phyloP scores from a whole-genome alignment of 2,329 filamentous ascomycete species.

The Ophiostoma sp. region DNA sequence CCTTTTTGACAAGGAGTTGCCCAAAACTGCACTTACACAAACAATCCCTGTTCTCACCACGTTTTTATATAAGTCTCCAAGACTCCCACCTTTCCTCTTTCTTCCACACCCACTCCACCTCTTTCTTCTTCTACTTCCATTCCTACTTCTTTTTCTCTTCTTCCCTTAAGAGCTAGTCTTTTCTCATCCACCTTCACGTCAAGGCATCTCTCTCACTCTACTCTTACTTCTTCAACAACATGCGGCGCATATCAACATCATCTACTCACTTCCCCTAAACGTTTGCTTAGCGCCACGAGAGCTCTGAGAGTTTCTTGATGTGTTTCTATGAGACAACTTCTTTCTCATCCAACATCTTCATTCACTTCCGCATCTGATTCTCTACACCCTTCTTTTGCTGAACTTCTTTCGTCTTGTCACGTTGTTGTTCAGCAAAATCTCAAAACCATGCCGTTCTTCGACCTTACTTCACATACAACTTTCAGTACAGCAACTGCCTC shows the following conservation, averaged over 20 bases:
- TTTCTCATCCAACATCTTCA: background rate
- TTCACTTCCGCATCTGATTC: background rate
- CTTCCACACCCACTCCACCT: background rate
- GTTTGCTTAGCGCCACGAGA: background rate
- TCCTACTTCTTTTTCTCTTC: conserved; percentile 5
- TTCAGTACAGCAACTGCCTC: conserved; percentile 9
- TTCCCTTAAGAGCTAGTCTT: conserved; percentile 8
- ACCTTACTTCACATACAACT: conserved; percentile 1
- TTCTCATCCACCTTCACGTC: background rate
- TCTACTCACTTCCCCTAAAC: conserved; percentile 10
- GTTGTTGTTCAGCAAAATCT: conserved; percentile 11
- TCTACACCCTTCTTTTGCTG: background rate
- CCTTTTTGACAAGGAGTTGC: conserved; percentile 2
- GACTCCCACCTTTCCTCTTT: conserved; percentile 14
- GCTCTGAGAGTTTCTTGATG: conserved; percentile 3
- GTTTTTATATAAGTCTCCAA: conserved; percentile 15
- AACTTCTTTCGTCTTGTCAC: background rate
- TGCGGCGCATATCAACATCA: conserved; percentile 22
- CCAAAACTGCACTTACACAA: conserved; percentile 22
- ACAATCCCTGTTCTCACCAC: conserved; percentile 3
- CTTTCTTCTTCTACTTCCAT: background rate
- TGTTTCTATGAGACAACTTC: conserved; percentile 1
- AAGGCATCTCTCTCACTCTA: background rate
- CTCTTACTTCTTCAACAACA: conserved; percentile 21
- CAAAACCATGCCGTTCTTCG: conserved; percentile 22